These are phyloP conservation scores for Lyophyllum shimeji DNA, from an alignment of 768 basidiomycete genomes.

Conservation along the genomic window DNA sequence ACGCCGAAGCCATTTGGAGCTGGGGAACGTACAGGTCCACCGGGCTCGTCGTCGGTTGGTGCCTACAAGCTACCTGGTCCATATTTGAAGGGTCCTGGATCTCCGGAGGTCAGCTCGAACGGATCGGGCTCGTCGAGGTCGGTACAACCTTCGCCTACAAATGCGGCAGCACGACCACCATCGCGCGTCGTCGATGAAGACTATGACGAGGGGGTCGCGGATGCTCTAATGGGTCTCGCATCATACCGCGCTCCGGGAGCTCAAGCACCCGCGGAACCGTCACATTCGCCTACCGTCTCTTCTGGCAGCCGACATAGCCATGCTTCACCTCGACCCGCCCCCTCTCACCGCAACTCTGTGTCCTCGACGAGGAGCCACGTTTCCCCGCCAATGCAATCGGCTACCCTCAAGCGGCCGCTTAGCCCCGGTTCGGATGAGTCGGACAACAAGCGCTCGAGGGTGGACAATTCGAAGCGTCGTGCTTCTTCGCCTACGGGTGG, in stretches of 20 bases:
- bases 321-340: constrained; percentile 46
- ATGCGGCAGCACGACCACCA: constrained; percentile 56
- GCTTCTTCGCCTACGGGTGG: constrained; percentile 50
- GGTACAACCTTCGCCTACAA: constrained; percentile 71
- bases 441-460: constrained; percentile 60
- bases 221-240: constrained; percentile 76
- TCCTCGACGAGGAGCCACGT: constrained; percentile 65
- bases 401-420: constrained; percentile 62
- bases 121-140: constrained; percentile 65
- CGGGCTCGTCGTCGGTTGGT: constrained; percentile 20
- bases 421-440: constrained; percentile 67
- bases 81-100: constrained; percentile 42
- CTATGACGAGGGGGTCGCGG: constrained; percentile 87
- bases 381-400: constrained; percentile 52
- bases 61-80: constrained; percentile 27
- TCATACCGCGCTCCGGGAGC: constrained; percentile 34
- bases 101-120: constrained; percentile 68
- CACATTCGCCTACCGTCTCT: constrained; percentile 60
- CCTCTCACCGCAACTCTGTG: constrained; percentile 63
- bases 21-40: constrained; percentile 28
- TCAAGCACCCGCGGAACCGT: constrained; percentile 31
- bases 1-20: constrained; percentile 39
- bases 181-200: constrained; percentile 83
- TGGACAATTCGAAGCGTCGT: constrained; percentile 53
- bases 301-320: constrained; percentile 54